These are phyloP conservation scores for Tagetes patula DNA, from an alignment of 129 eudicot species.

Conservation along the genomic window DNA sequence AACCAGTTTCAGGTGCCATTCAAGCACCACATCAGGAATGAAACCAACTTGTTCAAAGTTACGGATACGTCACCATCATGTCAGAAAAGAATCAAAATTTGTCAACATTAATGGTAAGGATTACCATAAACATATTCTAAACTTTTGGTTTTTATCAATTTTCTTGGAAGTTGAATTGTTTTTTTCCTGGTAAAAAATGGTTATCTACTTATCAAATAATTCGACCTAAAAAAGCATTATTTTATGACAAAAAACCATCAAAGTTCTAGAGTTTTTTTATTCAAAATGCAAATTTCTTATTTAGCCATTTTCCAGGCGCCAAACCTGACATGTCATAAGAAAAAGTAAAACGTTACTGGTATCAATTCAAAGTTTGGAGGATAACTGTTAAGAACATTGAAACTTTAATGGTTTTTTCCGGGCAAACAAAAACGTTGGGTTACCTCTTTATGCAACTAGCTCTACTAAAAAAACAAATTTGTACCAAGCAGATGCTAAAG, in stretches of 20 bases:
- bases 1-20: neutral
- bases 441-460: slow-evolving; percentile 11
- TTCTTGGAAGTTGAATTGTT: neutral
- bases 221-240: neutral
- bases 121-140: neutral
- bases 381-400: neutral
- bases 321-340: neutral
- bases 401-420: neutral
- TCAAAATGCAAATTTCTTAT: neutral
- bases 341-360: neutral
- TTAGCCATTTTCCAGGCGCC: slow-evolving; percentile 6
- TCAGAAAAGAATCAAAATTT: neutral
- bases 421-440: neutral
- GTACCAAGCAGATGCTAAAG: slow-evolving; percentile 16
- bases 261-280: neutral
- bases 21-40: slow-evolving; percentile 17
- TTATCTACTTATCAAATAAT: neutral
- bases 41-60: neutral
- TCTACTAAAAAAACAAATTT: neutral
- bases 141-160: neutral
- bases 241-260: neutral
- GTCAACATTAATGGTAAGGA: neutral
- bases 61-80: slow-evolving; percentile 9
- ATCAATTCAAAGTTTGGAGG: neutral
- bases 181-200: neutral